Base-by-base conservation (phyloP, 139 green algal species). In the Spirogloea muscicola region DNA sequence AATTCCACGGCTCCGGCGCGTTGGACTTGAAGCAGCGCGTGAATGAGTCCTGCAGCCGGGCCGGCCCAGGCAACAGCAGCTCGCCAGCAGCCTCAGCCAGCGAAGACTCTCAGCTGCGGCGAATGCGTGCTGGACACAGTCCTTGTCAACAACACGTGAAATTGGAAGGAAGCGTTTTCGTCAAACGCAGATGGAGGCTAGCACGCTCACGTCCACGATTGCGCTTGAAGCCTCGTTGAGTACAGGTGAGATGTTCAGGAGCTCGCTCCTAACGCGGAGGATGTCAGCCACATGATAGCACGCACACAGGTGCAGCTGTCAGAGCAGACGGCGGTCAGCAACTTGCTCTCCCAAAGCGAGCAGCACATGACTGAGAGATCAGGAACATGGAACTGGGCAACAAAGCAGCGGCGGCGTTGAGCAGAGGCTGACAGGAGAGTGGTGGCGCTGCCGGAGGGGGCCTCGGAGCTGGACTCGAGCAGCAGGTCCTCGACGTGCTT, bases 41-140 rank as follows among this genome's bases (percentile, higher is more conserved):
- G 86, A 98, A 99, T 2, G 90, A 95, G 73, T 99, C 95, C 70
- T 99, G 94, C 18, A 97, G 87, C 1, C 85, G 75, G 5, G 85
- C 91, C 31, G 59, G 37, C 29, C 1, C 25, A 2, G 16, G 38
- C 25, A 31, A 65, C 0, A 31, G 21, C 21, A 21, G 21, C 21
- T 13, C 36, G 10, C 10, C 29, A 10, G 10, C 36, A 10, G 29
- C 29, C 29, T 16, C 55, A 49, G 36, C 36, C 36, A 9, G 10
- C 36, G 16, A 40, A 13, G 10, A 13, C 39, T 13, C 55, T 16
- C 29, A 9, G 36, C 29, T 10, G 10, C 10, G 10, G 39, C 16
- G 46, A 55, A 55, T 55, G 21, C 46, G 21, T 21, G 46, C 21
- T 21, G 21, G n/a, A 55, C n/a, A 55, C n/a, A 21, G 21, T 55